These are phyloP conservation scores for Pelagomonas calceolata DNA, from an alignment of 108 stramenopile species.

Conservation along the genomic window DNA sequence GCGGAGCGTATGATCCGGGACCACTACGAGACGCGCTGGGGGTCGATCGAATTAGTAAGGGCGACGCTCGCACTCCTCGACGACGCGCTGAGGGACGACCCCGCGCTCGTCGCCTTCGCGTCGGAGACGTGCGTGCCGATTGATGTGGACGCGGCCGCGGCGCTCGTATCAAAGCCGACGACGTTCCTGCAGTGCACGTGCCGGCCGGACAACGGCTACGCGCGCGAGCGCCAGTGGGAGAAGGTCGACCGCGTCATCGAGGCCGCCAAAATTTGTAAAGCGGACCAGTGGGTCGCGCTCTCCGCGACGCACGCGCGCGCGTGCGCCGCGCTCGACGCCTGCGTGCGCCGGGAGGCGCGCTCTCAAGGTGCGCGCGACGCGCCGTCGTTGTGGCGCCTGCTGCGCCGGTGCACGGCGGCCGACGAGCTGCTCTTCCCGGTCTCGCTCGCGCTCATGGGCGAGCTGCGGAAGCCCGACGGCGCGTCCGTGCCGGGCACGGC, in stretches of 20 bases:
- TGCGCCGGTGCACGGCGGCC: neutral
- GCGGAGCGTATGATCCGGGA: neutral
- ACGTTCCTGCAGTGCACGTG: no score
- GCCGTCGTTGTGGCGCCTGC: neutral
- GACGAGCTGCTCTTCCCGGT: neutral
- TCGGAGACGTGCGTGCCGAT: neutral
- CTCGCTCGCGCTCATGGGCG: neutral
- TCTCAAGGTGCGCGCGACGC: neutral
- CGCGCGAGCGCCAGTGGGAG: slow-evolving; percentile 64
- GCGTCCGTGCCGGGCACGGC: neutral
- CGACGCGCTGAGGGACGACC: neutral
- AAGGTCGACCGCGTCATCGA: slow-evolving; percentile 51
- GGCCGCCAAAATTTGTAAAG: slow-evolving; percentile 63
- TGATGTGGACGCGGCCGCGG: no score
- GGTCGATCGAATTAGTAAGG: neutral
- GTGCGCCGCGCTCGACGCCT: slow-evolving; percentile 10
- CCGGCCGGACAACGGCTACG: slow-evolving; percentile 65
- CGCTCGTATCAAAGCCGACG: no score
- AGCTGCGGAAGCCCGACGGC: neutral
- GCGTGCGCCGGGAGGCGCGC: neutral
- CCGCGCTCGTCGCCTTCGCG: neutral
- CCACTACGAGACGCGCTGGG: neutral
- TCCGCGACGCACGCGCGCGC: slow-evolving; percentile 47
- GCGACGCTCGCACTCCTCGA: neutral
- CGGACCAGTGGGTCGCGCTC: slow-evolving; percentile 71